A percentile compares a stretch with the other conserved stretches of the same genome.
Evolutionary conservation across 140 eudicot species (phyloP).

Genomic region (Ambrosia hybrid): DNA sequence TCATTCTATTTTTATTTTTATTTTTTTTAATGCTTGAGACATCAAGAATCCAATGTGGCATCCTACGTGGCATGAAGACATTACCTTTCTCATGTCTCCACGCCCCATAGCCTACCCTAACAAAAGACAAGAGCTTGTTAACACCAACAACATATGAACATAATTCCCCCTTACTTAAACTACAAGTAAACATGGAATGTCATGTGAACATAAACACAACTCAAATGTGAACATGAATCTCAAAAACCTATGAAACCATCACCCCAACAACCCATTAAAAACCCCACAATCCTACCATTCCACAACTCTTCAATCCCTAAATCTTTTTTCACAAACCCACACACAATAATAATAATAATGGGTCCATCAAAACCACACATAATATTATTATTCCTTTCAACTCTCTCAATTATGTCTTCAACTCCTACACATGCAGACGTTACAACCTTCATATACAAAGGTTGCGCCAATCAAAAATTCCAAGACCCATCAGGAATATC

Average conservation of each 20-base stretch:
- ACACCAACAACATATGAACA: no score
- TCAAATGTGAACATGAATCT: conserved; percentile 18
- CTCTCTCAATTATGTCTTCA: conserved; percentile 18
- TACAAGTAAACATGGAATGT: background rate
- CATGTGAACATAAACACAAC: background rate
- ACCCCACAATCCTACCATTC: no score
- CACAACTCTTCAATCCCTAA: no score
- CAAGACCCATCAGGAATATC: conserved; percentile 57
- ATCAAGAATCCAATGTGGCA: no score
- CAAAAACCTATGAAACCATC: conserved; percentile 15
- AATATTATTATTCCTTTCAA: background rate
- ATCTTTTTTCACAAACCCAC: no score
- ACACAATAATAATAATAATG: background rate
- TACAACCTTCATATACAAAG: conserved; percentile 65
- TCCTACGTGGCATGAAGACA: no score
- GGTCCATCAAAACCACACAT: conserved; percentile 4
- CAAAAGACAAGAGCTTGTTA: no score
- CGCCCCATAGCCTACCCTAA: no score
- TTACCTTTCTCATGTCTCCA: no score
- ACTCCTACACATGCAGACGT: conserved; percentile 34
- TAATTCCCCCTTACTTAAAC: no score
- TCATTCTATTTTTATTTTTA: no score
- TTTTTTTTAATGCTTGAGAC: no score
- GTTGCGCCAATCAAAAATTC: conserved; percentile 79
- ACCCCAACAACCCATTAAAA: background rate